These are phyloP conservation scores for Dendrobium nobile DNA, from an alignment of 106 monocot genomes.

Conservation along the genomic window DNA sequence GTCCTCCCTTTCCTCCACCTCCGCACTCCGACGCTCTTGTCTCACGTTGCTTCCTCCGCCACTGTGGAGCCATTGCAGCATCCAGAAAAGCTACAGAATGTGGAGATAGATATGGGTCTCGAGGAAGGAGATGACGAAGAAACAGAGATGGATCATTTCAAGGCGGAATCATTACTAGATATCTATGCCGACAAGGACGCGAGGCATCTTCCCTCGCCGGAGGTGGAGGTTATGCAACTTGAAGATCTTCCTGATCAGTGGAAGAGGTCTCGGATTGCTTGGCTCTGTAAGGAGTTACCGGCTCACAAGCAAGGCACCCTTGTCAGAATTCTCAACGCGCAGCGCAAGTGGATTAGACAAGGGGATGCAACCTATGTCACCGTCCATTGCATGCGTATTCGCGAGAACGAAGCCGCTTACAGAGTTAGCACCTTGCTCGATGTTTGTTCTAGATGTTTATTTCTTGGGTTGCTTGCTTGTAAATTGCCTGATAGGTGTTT, in stretches of 20 bases:
- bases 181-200: slow-evolving; percentile 29
- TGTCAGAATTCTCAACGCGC: slow-evolving; percentile 75
- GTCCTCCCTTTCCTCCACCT: background rate
- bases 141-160: slow-evolving; percentile 8
- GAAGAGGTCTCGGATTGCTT: slow-evolving; percentile 78
- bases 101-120: background rate
- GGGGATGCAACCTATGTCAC: slow-evolving; percentile 67
- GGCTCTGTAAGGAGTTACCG: slow-evolving; percentile 97
- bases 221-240: slow-evolving; percentile 57
- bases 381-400: slow-evolving; percentile 77
- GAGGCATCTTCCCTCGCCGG: slow-evolving; percentile 32
- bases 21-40: background rate
- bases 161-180: slow-evolving; percentile 4
- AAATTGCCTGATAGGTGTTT: slow-evolving; percentile 27
- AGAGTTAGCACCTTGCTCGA: slow-evolving; percentile 27
- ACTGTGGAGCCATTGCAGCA: background rate
- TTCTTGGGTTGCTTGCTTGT: background rate
- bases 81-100: background rate
- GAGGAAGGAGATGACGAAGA: background rate
- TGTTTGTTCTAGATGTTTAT: background rate
- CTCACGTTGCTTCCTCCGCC: background rate
- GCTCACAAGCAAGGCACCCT: slow-evolving; percentile 68
- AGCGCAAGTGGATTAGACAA: slow-evolving; percentile 89
- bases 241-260: slow-evolving; percentile 97
- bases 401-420: slow-evolving; percentile 75